A percentile compares a stretch with the other conserved stretches of the same genome.
These are phyloP conservation scores for Celoporthe dispersa DNA, from an alignment of 2,329 filamentous ascomycete species.

Conservation along the genomic window DNA sequence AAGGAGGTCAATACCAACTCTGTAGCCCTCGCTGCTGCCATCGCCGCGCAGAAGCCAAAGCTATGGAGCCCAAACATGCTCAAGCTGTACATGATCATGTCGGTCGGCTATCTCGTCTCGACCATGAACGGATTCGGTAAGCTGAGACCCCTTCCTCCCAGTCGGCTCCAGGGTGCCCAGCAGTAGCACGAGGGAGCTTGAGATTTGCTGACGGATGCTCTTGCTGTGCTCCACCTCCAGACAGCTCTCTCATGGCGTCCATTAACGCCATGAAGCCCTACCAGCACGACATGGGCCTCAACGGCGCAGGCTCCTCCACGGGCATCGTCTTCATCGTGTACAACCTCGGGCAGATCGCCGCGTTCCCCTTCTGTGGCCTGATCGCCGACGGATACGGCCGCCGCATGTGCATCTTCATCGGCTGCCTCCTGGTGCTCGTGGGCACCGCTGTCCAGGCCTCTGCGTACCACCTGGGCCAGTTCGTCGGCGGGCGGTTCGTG, in stretches of 20 bases:
- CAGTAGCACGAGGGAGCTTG: neutral
- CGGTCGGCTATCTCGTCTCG: constrained; percentile 46
- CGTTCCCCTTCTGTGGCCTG: constrained; percentile 52
- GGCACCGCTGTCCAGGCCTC: constrained; percentile 53
- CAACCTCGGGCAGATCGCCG: constrained; percentile 54
- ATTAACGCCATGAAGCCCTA: constrained; percentile 59
- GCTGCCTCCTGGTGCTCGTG: constrained; percentile 48
- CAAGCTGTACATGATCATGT: constrained; percentile 44
- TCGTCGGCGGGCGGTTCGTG: constrained; percentile 63
- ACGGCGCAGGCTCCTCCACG: constrained; percentile 40
- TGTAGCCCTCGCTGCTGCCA: constrained; percentile 41
- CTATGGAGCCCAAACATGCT: constrained; percentile 42
- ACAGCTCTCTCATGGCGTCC: constrained; percentile 57
- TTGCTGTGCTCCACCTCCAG: constrained; percentile 33
- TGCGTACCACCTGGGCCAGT: constrained; percentile 44
- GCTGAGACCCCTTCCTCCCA: neutral
- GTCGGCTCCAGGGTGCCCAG: neutral
- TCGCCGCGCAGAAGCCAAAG: constrained; percentile 42
- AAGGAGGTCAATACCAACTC: constrained; percentile 43
- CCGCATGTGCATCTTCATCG: constrained; percentile 51
- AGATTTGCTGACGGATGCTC: constrained; percentile 7
- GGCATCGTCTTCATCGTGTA: constrained; percentile 58
- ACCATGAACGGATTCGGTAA: constrained; percentile 59
- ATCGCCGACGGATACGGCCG: constrained; percentile 53
- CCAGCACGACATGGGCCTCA: constrained; percentile 51